Base-by-base conservation (phyloP, 108 stramenopile species). In the Cyclostephanos invisitatus region DNA sequence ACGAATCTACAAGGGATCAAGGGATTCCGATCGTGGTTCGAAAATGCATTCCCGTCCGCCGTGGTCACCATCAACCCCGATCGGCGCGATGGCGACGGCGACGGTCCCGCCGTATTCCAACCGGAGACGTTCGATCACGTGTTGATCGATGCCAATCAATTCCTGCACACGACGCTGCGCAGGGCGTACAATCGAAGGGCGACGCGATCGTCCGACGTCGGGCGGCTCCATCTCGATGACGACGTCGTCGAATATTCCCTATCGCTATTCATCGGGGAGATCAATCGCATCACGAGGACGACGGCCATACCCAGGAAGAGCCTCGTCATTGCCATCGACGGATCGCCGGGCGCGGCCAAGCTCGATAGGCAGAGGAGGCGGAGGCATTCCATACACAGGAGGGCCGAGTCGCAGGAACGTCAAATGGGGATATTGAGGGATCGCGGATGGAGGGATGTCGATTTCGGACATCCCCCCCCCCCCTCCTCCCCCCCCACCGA, bases 61-160 rank as follows among this genome's bases (percentile, higher is more conserved):
- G 77, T 89, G 25, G 15, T 35, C 2, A 67, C 68, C 5, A 73
- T 95, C 9, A 57, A 75, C 21, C 54, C 53, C 11, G 48, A 73
- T 15, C 27, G 55, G 7, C 48, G 15, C 14, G 64, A 47, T 28
- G 38, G 48, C 46, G 35, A 37, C 47, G 57, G 65, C 3, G 32
- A 0, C 20, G 35, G 55, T 2, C 17, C 0, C 20, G 32, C 15
- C 32, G 50, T 29, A 22, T 51, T 55, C 37, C 60, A 74, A 44
- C 61, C 65, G 15, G 86, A 92, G 35, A 62, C 61, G 7, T 96
- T 89, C 72, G 92, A 96, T 83, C 95, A 96, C 59, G 92, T 96
- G 0, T 73, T 96, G 46, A 78, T 96, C 0, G 95, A 96, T 70
- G 85, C 89, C 65, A 96, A 96, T 80, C 95, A 96, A 55, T 75